phyloP scores from a whole-genome alignment of 208 protist species.

The Leishmania gerbilli region DNA sequence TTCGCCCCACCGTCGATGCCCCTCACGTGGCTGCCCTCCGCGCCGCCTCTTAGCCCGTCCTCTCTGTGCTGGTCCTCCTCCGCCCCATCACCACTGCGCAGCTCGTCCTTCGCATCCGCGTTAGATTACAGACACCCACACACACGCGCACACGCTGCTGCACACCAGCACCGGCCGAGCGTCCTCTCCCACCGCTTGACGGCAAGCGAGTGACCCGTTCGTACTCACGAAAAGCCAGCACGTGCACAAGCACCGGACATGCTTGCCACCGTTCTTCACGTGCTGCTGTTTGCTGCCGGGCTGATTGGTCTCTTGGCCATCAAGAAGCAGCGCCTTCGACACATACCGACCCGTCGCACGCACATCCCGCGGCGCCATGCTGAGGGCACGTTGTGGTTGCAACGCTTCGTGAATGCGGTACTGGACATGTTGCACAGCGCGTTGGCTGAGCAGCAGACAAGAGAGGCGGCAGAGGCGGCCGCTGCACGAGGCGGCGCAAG shows the following conservation, averaged over 20 bases:
- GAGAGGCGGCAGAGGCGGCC: constrained; percentile 9
- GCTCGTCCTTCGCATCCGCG: not conserved
- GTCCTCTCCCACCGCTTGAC: not conserved
- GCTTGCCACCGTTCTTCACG: constrained; percentile 32
- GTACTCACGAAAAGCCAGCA: not conserved
- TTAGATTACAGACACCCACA: not conserved
- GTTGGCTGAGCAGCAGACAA: constrained; percentile 25
- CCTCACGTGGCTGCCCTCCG: not conserved
- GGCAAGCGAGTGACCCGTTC: not conserved
- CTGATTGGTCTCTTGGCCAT: constrained; percentile 54
- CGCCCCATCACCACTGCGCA: not conserved
- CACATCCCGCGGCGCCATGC: constrained; percentile 76
- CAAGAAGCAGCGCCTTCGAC: constrained; percentile 67
- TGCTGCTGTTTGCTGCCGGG: constrained; percentile 27
- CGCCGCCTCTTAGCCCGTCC: not conserved
- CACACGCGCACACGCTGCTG: not conserved
- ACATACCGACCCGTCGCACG: constrained; percentile 73
- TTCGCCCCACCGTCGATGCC: not conserved
- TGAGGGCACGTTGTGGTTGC: constrained; percentile 74
- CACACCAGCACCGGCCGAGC: not conserved
- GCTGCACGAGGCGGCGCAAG: not conserved
- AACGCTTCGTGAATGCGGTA: constrained; percentile 60
- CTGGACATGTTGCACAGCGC: constrained; percentile 60
- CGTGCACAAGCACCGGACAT: constrained; percentile 1
- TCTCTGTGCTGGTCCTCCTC: not conserved